Conservation (phyloP, 768 basidiomycete species). For the Coprinopsis strossmayeri region DNA sequence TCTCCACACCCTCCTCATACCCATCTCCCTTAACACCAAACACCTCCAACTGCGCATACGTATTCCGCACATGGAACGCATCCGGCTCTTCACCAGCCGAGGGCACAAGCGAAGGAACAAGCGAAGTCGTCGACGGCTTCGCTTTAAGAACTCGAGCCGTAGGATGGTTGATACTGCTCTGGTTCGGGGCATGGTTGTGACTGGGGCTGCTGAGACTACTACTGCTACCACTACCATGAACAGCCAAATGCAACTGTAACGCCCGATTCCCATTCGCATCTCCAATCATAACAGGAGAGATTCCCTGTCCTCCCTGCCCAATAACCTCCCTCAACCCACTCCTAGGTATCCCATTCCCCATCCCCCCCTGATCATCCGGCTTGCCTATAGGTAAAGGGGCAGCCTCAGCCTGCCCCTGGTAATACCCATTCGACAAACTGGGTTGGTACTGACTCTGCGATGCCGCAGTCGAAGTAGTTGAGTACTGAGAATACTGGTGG, state of each 20-base stretch:
- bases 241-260: background rate
- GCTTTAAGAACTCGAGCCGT: no score
- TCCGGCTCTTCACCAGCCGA: constrained; percentile 80
- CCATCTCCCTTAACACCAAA: constrained; percentile 94
- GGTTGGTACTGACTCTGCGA: constrained; percentile 1
- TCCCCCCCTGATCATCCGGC: background rate
- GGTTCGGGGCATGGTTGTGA: no score
- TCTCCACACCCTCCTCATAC: constrained; percentile 89
- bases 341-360: background rate
- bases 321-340: background rate
- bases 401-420: background rate
- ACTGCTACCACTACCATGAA: background rate
- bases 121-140: constrained; percentile 1
- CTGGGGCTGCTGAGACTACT: no score
- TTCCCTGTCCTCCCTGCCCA: background rate
- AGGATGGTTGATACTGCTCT: no score
- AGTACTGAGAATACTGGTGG: background rate
- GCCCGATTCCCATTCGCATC: background rate
- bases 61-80: constrained; percentile 75
- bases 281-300: background rate
- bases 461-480: background rate
- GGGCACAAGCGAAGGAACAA: constrained; percentile 46
- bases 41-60: constrained; percentile 85
- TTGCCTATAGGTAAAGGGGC: no score
- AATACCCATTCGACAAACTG: constrained; percentile 2